phyloP scores from a whole-genome alignment of 345 rosid genomes.

The Salix purpurea region DNA sequence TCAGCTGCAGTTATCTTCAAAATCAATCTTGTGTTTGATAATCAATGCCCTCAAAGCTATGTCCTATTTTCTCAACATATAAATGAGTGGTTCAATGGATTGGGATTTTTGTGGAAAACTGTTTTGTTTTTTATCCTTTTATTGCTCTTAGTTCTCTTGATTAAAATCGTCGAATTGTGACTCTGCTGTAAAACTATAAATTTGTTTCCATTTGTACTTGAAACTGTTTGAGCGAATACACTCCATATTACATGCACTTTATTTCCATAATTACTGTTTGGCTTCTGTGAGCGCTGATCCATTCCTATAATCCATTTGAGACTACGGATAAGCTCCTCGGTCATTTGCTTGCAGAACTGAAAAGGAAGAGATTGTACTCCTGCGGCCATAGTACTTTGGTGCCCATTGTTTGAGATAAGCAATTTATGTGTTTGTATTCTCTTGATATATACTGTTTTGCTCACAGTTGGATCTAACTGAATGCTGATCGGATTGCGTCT shows the following conservation, averaged over 20 bases:
- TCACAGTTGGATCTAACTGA: background rate
- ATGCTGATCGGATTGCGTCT: background rate
- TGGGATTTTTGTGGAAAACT: background rate
- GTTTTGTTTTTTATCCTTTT: background rate
- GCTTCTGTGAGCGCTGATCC: background rate
- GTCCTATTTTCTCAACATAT: background rate
- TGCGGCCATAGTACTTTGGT: background rate
- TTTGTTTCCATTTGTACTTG: background rate
- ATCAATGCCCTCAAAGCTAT: background rate
- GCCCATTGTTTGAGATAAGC: background rate
- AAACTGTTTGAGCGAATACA: background rate
- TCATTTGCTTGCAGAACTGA: background rate
- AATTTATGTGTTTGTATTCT: background rate
- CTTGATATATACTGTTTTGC: background rate
- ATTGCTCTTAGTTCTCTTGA: background rate
- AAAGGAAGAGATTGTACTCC: background rate
- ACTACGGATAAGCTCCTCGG: background rate
- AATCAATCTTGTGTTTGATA: background rate
- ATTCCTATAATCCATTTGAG: background rate
- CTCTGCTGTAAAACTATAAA: background rate
- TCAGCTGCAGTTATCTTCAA: background rate
- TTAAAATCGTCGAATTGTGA: background rate
- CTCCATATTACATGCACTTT: background rate
- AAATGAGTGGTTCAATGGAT: background rate
- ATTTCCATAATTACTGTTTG: background rate